Evolutionary conservation across 257 asterid species (phyloP), one percentile per base, ranked within the genome.

Genomic region (Gynochthodes officinalis): DNA sequence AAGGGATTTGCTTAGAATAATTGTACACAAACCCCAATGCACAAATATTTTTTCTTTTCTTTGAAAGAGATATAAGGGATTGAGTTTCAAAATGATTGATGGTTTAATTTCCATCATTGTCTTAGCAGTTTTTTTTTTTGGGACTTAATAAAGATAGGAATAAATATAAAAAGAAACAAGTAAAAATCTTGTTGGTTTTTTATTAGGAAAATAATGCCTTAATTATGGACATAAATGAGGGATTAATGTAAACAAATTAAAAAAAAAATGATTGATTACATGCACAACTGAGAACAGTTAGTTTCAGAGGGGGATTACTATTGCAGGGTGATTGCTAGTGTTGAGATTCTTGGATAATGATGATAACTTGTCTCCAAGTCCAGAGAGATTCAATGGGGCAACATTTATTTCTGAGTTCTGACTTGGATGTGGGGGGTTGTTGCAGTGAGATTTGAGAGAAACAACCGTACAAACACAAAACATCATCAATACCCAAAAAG

Each of bases 401-500:
- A 61, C 75, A 73, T 68, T 69, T 27, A 78, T 68, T 63, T 74
- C 61, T 44, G 76, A 71, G 74, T 70, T 70, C 75, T 61, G 82
- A 68, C 75, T 63, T 49, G 71, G 64, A 53, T 68, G 27, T 28
- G 54, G 44, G 30, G 30, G 40, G 57, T 33, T 4, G 59, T 37
- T 75, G 68, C 58, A 58, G 53, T 55, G 73, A 67, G 65, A 67
- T 53, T 76, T 72, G 62, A 67, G 40, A 67, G 57, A n/a, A 62
- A 37, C 25, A 70, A 52, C 82, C 76, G 82, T 74, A 78, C 82
- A 64, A 68, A 54, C 49, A 54, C 35, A 67, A 33, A 12, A 73
- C 68, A 73, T 67, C 63, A 48, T 64, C 74, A 66, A 39, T 67
- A n/a, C 77, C 77, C 67, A 16, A 69, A 68, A 78, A 52, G 52